Evolutionary conservation across 768 basidiomycete species (phyloP).

Genomic region (Termitomyces bulborhizus): DNA sequence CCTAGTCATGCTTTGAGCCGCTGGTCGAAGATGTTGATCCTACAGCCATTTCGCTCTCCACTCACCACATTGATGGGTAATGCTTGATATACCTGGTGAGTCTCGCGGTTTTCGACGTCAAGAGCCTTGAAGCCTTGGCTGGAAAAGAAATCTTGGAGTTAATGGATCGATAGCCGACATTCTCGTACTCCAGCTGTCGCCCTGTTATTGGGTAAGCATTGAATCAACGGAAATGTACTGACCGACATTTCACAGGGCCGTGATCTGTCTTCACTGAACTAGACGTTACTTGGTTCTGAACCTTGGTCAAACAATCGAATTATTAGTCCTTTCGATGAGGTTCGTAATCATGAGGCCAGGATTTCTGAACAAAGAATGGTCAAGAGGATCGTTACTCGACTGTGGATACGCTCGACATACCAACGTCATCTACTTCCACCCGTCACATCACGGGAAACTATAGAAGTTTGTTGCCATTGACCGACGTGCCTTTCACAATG

Average conservation of each 20-base stretch:
- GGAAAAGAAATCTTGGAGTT: neutral
- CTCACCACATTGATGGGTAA: neutral
- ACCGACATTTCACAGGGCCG: neutral
- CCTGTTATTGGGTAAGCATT: neutral
- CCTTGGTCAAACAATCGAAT: neutral
- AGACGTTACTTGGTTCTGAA: neutral
- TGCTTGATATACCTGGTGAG: neutral
- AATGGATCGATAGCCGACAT: neutral
- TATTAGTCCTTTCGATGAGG: neutral
- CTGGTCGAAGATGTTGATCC: too few relatives aligned
- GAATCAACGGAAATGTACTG: neutral
- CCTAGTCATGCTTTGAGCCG: too few relatives aligned
- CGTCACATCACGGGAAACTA: neutral
- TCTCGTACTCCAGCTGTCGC: neutral
- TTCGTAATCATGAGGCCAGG: neutral
- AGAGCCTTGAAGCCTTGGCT: too few relatives aligned
- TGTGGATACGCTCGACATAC: neutral
- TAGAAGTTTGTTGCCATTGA: neutral
- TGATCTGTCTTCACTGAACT: neutral
- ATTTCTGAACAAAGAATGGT: neutral
- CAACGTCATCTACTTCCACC: neutral
- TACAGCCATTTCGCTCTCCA: neutral
- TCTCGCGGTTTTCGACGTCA: too few relatives aligned
- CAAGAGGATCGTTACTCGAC: neutral
- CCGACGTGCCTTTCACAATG: neutral